Evolutionary conservation across 176 grass and related monocot genomes (phyloP).

Genomic region (Hsuehochloa calcarea): DNA sequence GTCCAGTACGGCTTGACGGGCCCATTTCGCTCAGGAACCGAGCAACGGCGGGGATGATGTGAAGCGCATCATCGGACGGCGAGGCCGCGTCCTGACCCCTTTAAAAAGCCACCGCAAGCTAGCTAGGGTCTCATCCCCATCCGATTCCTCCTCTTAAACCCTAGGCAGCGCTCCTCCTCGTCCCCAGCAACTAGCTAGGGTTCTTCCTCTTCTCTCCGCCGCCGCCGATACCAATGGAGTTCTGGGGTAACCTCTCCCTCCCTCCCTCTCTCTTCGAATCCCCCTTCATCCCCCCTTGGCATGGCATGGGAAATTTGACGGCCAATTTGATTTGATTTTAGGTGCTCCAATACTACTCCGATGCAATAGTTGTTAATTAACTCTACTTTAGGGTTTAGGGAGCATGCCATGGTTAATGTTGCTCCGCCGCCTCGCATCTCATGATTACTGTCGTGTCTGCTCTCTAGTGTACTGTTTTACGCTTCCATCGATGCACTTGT

Average conservation of each 20-base stretch:
- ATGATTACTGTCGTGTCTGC: not conserved
- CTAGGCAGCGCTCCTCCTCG: not conserved
- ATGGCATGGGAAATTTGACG: not conserved
- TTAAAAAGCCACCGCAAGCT: not conserved
- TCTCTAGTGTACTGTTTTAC: not conserved
- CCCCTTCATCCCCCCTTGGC: no score
- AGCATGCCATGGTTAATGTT: not conserved
- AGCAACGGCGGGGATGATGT: not conserved
- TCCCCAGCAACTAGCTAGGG: not conserved
- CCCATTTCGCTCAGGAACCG: no score
- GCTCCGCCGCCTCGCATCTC: not conserved
- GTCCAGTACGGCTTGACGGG: no score
- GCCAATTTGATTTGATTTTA: not conserved
- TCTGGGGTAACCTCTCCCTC: slow-evolving; percentile 32
- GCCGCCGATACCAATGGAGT: slow-evolving; percentile 33
- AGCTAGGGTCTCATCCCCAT: not conserved
- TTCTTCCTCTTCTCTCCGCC: not conserved
- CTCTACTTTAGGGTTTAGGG: not conserved
- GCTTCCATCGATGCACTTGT: not conserved
- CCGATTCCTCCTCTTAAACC: not conserved
- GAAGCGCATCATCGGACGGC: slow-evolving; percentile 1
- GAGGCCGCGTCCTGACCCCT: not conserved
- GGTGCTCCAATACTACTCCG: not conserved
- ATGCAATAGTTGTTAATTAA: not conserved
- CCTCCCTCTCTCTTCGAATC: not conserved